Evolutionary conservation across 2,329 filamentous ascomycete species (phyloP).

Genomic region (Fulvia fulva): DNA sequence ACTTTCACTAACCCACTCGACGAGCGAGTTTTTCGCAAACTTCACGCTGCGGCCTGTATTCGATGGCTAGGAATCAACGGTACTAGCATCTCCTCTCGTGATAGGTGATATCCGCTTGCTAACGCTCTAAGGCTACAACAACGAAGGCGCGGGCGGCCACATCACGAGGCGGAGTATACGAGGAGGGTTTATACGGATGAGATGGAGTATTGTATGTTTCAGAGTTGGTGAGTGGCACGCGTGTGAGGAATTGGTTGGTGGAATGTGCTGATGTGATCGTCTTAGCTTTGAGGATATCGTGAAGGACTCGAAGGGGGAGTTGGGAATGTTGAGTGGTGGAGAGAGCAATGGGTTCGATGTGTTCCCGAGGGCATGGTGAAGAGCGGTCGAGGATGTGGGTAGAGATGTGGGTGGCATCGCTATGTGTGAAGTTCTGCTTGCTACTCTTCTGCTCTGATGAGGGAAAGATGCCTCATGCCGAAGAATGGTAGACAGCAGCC

Average conservation of each 20-base stretch:
- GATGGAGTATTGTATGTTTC: slow-evolving; percentile 22
- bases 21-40: slow-evolving; percentile 19
- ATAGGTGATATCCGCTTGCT: background rate
- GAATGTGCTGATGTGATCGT: no score
- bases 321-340: slow-evolving; percentile 18
- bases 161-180: slow-evolving; percentile 60
- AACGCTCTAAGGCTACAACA: slow-evolving; percentile 9
- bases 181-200: slow-evolving; percentile 18
- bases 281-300: slow-evolving; percentile 22
- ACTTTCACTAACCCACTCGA: slow-evolving; percentile 16
- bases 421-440: no score
- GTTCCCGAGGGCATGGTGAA: slow-evolving; percentile 17
- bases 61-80: slow-evolving; percentile 20
- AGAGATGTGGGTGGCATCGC: no score
- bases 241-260: no score
- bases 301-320: slow-evolving; percentile 16
- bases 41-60: slow-evolving; percentile 19
- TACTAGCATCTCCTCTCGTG: background rate
- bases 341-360: slow-evolving; percentile 18
- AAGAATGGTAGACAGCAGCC: no score
- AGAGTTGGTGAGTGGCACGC: slow-evolving; percentile 21
- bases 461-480: no score
- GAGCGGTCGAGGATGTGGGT: background rate
- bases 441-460: no score
- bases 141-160: slow-evolving; percentile 27